Base-by-base conservation (phyloP, 2,329 filamentous ascomycete species). In the Penicillium sp. region DNA sequence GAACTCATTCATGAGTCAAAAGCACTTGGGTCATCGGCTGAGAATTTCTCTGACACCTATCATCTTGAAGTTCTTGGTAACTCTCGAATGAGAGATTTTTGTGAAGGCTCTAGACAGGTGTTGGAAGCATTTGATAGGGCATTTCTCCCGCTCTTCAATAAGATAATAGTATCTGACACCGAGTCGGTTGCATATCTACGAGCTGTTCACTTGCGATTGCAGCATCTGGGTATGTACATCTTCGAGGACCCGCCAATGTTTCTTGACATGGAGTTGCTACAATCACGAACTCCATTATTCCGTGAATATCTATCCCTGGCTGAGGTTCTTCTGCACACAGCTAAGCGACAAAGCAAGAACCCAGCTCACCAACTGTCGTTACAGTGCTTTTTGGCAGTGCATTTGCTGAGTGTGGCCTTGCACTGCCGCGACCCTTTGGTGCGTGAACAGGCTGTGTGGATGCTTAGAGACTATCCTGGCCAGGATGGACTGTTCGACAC, bases 241-340 rank as follows among this genome's bases (percentile, higher is more conserved):
- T 52, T 52, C 33, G n/a, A 20, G 6, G 30, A 52, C 11, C 38
- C 50, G 26, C 11, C 50, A 23, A 52, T 52, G 30, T 52, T 45
- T 35, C 38, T 45, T 43, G 40, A 52, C 21, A 52, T 52, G 50
- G 50, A 52, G 40, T 40, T 45, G 11, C 35, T 52, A n/a, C n/a
- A 35, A 26, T 26, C 50, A 30, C 50, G 30, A 38, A 52, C 50
- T 23, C 50, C 50, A 28, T 8, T 42, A 1, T 52, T 45, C 26
- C 50, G 50, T 3, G 50, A 52, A 52, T 52, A 52, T 52, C n/a
- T 52, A 9, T 52, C 40, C n/a, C 26, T 52, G 18, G 40, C 50
- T 7, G 50, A 52, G 24, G 40, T 52, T 33, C 38, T 52, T 18
- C 50, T 52, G 24, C 50, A n/a, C 24, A 45, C 50, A 20, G 40